These are phyloP conservation scores for Moesziomyces globuligerus DNA, from an alignment of 1,284 basidiomycete genomes.

Conservation along the genomic window DNA sequence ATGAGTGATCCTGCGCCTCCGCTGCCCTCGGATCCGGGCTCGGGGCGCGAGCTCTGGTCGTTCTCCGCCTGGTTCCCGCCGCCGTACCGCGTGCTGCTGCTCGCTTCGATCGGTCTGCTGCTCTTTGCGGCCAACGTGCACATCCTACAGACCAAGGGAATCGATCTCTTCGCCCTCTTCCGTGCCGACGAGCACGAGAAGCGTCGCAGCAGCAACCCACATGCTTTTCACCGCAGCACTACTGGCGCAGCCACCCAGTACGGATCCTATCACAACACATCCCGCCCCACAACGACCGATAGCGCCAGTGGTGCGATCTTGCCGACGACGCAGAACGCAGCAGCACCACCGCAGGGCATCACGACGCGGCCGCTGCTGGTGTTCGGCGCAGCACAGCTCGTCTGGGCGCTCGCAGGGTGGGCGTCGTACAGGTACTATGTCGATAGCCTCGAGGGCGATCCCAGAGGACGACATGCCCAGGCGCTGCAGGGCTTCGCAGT, in stretches of 20 bases:
- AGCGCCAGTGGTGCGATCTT: slow-evolving; percentile 12
- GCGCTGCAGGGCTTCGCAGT: slow-evolving; percentile 56
- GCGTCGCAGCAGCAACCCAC: slow-evolving; percentile 7
- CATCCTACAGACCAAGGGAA: slow-evolving; percentile 47
- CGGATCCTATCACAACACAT: slow-evolving; percentile 26
- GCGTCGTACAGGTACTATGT: slow-evolving; percentile 56
- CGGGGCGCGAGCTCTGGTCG: slow-evolving; percentile 26
- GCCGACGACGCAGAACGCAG: slow-evolving; percentile 8
- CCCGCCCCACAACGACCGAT: slow-evolving; percentile 1
- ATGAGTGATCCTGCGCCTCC: slow-evolving; percentile 31
- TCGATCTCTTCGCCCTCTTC: slow-evolving; percentile 50
- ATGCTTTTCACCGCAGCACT: slow-evolving; percentile 8
- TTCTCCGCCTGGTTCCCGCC: slow-evolving; percentile 63
- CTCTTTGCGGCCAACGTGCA: slow-evolving; percentile 55
- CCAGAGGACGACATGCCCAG: slow-evolving; percentile 58
- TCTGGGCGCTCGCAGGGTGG: slow-evolving; percentile 58
- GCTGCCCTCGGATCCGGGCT: slow-evolving; percentile 15
- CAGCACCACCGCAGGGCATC: neutral
- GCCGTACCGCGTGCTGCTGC: slow-evolving; percentile 62
- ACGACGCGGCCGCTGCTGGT: slow-evolving; percentile 22
- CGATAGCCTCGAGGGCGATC: slow-evolving; percentile 44
- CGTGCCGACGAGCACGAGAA: slow-evolving; percentile 24
- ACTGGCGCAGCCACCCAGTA: slow-evolving; percentile 25
- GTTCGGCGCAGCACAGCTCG: slow-evolving; percentile 39
- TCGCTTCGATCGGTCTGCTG: slow-evolving; percentile 56